These are phyloP conservation scores for Zychaea mexicana DNA, from an alignment of 371 early-diverging fungal species.

Conservation along the genomic window DNA sequence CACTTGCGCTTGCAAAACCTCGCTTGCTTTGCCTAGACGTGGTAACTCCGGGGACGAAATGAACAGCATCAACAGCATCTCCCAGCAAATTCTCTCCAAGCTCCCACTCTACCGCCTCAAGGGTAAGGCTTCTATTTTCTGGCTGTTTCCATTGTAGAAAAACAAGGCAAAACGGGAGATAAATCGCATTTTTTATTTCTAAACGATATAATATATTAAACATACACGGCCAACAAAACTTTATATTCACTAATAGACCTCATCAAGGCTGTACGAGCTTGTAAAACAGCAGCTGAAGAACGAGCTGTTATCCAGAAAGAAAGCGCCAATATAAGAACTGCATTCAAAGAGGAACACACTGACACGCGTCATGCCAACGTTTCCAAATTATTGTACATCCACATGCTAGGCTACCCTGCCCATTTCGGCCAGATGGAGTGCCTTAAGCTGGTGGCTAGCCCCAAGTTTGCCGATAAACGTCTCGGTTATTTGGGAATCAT, in stretches of 20 bases:
- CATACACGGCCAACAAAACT: not conserved
- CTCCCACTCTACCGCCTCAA: slow-evolving; percentile 52
- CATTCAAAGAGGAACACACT: slow-evolving; percentile 88
- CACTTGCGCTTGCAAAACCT: too few species aligned
- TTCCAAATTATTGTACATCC: slow-evolving; percentile 95
- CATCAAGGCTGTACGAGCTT: slow-evolving; percentile 93
- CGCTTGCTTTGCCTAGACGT: too few species aligned
- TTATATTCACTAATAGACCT: slow-evolving; percentile 63
- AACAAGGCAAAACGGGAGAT: too few species aligned
- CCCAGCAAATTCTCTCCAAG: slow-evolving; percentile 54
- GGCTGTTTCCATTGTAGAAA: too few species aligned
- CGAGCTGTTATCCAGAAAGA: slow-evolving; percentile 96
- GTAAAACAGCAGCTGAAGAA: slow-evolving; percentile 99
- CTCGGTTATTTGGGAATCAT: slow-evolving; percentile 96
- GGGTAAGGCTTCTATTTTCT: too few species aligned
- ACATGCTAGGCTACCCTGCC: slow-evolving; percentile 97
- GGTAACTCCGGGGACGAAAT: slow-evolving; percentile 18
- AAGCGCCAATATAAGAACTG: slow-evolving; percentile 93
- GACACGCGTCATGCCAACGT: slow-evolving; percentile 90
- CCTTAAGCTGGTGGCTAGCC: slow-evolving; percentile 93
- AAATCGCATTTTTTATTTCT: too few species aligned
- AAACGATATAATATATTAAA: not conserved
- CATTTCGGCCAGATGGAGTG: slow-evolving; percentile 99
- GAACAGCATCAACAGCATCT: slow-evolving; percentile 56
- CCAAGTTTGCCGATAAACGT: slow-evolving; percentile 93